Evolutionary conservation across 768 basidiomycete species (phyloP), one percentile per base, ranked within the genome.

Genomic region (Phaeotremella skinneri): DNA sequence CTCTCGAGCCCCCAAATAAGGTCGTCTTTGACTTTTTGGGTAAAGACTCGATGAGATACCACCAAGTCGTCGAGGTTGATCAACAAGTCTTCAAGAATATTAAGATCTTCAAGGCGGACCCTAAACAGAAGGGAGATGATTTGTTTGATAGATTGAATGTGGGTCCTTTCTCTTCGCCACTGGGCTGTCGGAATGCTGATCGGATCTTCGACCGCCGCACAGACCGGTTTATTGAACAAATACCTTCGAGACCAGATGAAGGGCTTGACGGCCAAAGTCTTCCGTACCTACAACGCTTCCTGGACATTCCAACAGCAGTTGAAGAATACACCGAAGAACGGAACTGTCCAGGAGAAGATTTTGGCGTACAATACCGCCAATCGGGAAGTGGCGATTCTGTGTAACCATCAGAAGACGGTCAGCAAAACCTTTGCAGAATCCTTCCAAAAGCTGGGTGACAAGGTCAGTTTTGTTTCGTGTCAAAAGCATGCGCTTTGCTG

Each of bases 251-350:
- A 83, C 27, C 91, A 94, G 76, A 99, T 98, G 96, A 90, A 92
- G 62, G 96, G 96, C 17, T 83, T 99, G 26, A 94, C 96, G 0
- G 96, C 96, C 58, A 99, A 99, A 77, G 96, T 99, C 26, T 99
- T 99, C 82, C 94, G 96, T 91, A 99, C 96, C 52, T 99, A 89
- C 81, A 99, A 99, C 72, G 96, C 96, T 23, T 98, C 96, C 25
- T 86, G 85, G 74, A 96, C 94, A 1, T 96, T 98, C 81, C 91
- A 98, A 74, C 82, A 88, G 45, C 85, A 94, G 62, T 80, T 98
- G 60, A 90, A 93, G 67, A 82, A 85, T 62, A 87, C 83, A 6
- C 85, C 84, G 2, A 80, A 81, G 65, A 80, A 85, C 66, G 86
- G 84, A 0, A 86, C 88, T 2, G 81, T 90, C n/a, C 90, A 92